Evolutionary conservation across 1,284 basidiomycete genomes (phyloP), one percentile per base, ranked within the genome.

Genomic region (Cryptococcus hybrid): DNA sequence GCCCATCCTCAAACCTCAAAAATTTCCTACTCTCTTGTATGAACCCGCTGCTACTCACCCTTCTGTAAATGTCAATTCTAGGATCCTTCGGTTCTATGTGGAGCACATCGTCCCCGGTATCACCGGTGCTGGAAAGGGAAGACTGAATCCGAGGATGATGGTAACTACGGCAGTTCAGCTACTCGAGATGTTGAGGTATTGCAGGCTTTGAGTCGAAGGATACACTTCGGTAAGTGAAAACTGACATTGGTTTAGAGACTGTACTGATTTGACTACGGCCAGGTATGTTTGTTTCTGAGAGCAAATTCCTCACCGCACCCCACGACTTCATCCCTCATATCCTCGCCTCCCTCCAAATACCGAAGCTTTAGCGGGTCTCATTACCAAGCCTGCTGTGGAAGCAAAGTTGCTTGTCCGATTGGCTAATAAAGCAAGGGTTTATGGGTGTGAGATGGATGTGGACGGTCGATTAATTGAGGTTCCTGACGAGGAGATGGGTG

Each of bases 211-310:
- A 92, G 88, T 77, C 88, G 97, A 77, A 86, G 96, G 40, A 93
- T 99, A 52, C 96, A 99, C 78, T 99, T 96, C 71, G 96, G 94
- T 92, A 66, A 59, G 85, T 78, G 18, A 30, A 30, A 30, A 40
- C 13, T 36, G 12, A 15, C 34, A 11, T 8, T 7, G 12, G 13
- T 15, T 24, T 36, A 7, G 12, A 7, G 13, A 2, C 36, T 7
- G 9, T 34, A 39, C 51, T 50, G 35, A 55, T 30, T 7, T 18
- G 18, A 24, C 7, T 15, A 12, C 37, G 18, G 42, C 38, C 73
- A 97, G 93, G 95, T 60, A 98, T 98, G 84, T 99, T 99, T 75
- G 96, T 99, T 8, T 92, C 92, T 3, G 96, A 99, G 79, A 89
- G 89, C 54, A 99, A 99, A 77, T 99, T 99, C 82, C 79, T 84